Evolutionary conservation across 2,329 filamentous ascomycete genomes (phyloP), one percentile per base, ranked within the genome.

Genomic region (Colletotrichum cordylinicola): DNA sequence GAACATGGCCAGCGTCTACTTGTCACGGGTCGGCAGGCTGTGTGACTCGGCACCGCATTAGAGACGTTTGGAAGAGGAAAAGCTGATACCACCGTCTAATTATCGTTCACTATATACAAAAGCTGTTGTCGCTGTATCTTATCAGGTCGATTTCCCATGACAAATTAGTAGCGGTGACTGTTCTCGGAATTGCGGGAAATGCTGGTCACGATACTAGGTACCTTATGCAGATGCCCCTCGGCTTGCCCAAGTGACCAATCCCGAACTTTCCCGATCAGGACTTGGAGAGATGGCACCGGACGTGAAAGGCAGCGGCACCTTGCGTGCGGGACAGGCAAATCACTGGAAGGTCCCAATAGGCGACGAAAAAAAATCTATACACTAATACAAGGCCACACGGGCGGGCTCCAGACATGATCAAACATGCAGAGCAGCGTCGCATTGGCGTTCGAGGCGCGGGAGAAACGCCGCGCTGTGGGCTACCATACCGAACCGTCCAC

Each of bases 341-440:
- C 43, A 48, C 43, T 31, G 43, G 5, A 16, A 29, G 21, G 4
- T 31, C 48, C 16, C 15, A n/a, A 56, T 21, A 43, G 29, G 60
- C 58, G 58, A 76, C 60, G 61, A 73, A 77, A 68, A 68, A 81
- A 70, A 78, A 80, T 85, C 82, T 85, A 84, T 84, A 84, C 83
- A 85, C 81, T 83, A 82, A 78, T 84, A 84, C 83, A 84, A 80
- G 79, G 78, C 74, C 71, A 67, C 27, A 35, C 9, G 7, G 24
- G 56, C 75, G 35, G 72, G 55, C 61, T 33, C 67, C 72, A 66
- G 43, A 62, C 60, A 60, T 66, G 60, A 39, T 67, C 43, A 24
- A 77, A 48, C 67, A 70, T 73, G 67, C 69, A 58, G 73, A 67
- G 68, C 80, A 78, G 37, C 69, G 80, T 80, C 21, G 79, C 79